These are phyloP conservation scores for Dactylella cylindrospora DNA, from an alignment of 2,329 filamentous ascomycete genomes.

Conservation along the genomic window DNA sequence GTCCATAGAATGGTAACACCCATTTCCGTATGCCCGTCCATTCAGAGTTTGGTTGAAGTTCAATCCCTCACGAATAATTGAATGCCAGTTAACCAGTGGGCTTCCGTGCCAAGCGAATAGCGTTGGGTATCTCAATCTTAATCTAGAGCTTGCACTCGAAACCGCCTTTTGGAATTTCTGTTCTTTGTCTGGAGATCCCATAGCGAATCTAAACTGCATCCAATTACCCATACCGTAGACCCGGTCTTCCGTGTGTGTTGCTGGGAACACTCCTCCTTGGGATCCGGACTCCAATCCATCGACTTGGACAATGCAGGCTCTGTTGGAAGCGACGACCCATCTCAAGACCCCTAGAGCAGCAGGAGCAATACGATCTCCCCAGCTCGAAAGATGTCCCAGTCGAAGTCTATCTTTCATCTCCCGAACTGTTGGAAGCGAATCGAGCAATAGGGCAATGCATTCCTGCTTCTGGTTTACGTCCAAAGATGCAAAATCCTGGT, in stretches of 20 bases:
- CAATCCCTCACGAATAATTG: conserved; percentile 78
- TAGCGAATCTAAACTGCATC: conserved; percentile 82
- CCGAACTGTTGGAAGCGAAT: conserved; percentile 64
- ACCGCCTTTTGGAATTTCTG: conserved; percentile 69
- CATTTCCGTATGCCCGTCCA: conserved; percentile 73
- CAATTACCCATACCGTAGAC: conserved; percentile 67
- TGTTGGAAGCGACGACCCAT: conserved; percentile 88
- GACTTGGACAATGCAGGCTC: conserved; percentile 80
- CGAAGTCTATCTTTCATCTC: conserved; percentile 58
- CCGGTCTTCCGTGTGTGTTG: conserved; percentile 53
- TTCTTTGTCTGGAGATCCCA: conserved; percentile 87
- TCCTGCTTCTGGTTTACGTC: conserved; percentile 55
- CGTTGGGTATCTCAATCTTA: conserved; percentile 62
- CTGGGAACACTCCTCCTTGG: conserved; percentile 41
- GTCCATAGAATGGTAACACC: conserved; percentile 74
- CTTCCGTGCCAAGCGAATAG: conserved; percentile 89
- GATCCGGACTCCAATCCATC: conserved; percentile 52
- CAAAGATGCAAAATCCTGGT: conserved; percentile 55
- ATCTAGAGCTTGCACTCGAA: conserved; percentile 48
- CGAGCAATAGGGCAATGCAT: conserved; percentile 59
- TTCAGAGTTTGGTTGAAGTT: conserved; percentile 66
- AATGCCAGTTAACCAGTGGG: conserved; percentile 76
- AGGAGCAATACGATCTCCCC: conserved; percentile 64
- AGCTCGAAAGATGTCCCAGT: conserved; percentile 56
- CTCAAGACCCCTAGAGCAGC: conserved; percentile 69